Evolutionary conservation across 2,329 filamentous ascomycete species (phyloP), one percentile per base, ranked within the genome.

Genomic region (Ascochyta rabiei): DNA sequence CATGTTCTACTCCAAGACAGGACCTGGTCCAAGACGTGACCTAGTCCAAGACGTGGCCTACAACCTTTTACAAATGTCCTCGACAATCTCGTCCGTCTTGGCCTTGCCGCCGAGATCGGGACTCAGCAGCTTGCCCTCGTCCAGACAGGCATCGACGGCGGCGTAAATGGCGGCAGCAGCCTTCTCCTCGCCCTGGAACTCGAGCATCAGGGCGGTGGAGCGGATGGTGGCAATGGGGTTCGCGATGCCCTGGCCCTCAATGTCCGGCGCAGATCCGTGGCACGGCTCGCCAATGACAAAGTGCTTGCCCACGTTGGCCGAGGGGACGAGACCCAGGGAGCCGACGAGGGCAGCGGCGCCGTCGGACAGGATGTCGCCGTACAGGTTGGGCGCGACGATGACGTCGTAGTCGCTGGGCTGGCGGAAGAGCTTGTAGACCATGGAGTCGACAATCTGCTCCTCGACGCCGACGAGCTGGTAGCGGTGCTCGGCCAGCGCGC

Each of bases 351-450:
- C 95, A 23, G 95, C 95, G 45, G 95, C 93, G 63, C 92, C 93
- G 76, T 99, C 95, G 2, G 92, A 96, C 34, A 99, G 83, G 65
- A 99, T 95, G 77, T 99, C 95, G 64, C 95, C 95, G 79, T 99
- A 98, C 58, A 99, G 84, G 80, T 98, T 98, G 47, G 93, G 95
- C 8, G 93, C 95, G 41, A 99, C 95, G 67, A 99, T 96, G 64
- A 98, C 93, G 76, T 99, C 95, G 86, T 98, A 99, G 72, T 89
- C 89, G 71, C 89, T 84, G 38, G 95, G 95, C 79, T 98, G 91
- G 59, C 93, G 91, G 87, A 98, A 98, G 53, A 99, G 89, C 83
- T 98, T 98, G 86, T 98, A 98, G 54, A 98, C 92, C 95, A 99
- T 99, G 59, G 89, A 93, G 79, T 99, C 95, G 60, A 99, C 93